Evolutionary conservation across 495 filamentous ascomycete genomes (phyloP).

Genomic region (Neurospora sp.): DNA sequence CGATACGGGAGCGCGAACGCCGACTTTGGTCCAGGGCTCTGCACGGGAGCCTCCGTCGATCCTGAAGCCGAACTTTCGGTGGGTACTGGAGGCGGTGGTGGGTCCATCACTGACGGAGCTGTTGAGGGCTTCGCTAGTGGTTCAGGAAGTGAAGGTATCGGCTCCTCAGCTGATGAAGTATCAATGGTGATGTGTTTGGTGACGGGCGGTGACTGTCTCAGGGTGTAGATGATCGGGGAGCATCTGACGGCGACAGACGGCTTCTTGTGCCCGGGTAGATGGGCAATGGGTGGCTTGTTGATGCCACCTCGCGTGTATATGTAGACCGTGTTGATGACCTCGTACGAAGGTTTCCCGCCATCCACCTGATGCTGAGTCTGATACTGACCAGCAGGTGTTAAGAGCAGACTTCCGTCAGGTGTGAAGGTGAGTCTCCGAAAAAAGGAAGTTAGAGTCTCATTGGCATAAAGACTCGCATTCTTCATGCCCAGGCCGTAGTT

Average conservation of each 20-base stretch:
- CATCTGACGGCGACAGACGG: constrained; percentile 93
- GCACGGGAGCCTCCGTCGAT: constrained; percentile 36
- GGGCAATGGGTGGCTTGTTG: constrained; percentile 95
- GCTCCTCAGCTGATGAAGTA: constrained; percentile 76
- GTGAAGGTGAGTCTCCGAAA: constrained; percentile 91
- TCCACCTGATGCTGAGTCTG: constrained; percentile 69
- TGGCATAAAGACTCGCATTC: constrained; percentile 90
- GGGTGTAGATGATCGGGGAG: constrained; percentile 79
- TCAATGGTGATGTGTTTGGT: constrained; percentile 91
- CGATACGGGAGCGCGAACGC: constrained; percentile 84
- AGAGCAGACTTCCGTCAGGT: constrained; percentile 86
- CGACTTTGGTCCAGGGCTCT: constrained; percentile 46
- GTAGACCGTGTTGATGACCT: constrained; percentile 94
- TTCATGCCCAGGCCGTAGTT: constrained; percentile 53
- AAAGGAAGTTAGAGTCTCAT: constrained; percentile 94
- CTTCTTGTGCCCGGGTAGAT: constrained; percentile 96
- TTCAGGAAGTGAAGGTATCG: constrained; percentile 74
- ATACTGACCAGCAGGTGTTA: constrained; percentile 95
- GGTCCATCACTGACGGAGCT: constrained; percentile 66
- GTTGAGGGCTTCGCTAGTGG: constrained; percentile 54
- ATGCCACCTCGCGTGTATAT: constrained; percentile 95
- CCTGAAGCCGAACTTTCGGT: constrained; percentile 29
- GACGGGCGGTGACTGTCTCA: constrained; percentile 54
- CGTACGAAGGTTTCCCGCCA: constrained; percentile 60
- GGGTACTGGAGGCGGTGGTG: constrained; percentile 55